phyloP scores from a whole-genome alignment of 75 land plant species.

The Sequoia sempervirens region DNA sequence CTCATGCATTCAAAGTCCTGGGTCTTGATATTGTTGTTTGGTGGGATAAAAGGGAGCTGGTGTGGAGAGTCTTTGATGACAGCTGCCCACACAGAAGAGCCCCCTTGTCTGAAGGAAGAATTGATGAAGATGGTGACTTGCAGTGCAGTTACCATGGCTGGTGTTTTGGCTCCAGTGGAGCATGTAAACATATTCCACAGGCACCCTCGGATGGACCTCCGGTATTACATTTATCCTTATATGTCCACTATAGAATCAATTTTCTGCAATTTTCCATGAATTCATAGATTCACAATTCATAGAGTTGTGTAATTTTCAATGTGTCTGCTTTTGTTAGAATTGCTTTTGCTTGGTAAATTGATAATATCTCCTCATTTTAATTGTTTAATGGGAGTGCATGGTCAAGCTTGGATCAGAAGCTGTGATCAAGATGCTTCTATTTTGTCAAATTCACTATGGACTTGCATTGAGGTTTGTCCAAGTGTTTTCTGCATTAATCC shows the following conservation, averaged over 20 bases:
- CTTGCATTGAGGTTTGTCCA: no score
- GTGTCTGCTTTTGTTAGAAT: no score
- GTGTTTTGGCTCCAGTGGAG: constrained; percentile 47
- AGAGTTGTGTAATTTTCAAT: no score
- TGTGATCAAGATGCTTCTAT: no score
- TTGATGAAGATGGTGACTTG: constrained; percentile 42
- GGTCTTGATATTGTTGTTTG: constrained; percentile 57
- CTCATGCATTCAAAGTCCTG: constrained; percentile 38
- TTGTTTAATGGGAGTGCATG: no score
- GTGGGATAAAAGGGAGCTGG: constrained; percentile 46
- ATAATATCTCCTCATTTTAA: no score
- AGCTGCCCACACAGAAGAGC: constrained; percentile 63
- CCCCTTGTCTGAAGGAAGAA: constrained; percentile 67
- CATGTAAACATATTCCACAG: constrained; percentile 53
- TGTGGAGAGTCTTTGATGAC: constrained; percentile 57
- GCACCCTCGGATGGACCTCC: constrained; percentile 32
- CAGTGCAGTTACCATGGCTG: constrained; percentile 79
- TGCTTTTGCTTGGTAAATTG: no score
- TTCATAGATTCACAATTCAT: no score
- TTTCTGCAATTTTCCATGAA: no score
- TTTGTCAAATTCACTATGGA: no score
- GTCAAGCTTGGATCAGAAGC: no score
- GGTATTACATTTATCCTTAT: constrained; percentile 1
- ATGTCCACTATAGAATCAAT: not conserved
- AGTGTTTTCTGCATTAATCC: no score